Conservation (phyloP, 371 early-diverging fungal species). For the Chytridiales sp. region DNA sequence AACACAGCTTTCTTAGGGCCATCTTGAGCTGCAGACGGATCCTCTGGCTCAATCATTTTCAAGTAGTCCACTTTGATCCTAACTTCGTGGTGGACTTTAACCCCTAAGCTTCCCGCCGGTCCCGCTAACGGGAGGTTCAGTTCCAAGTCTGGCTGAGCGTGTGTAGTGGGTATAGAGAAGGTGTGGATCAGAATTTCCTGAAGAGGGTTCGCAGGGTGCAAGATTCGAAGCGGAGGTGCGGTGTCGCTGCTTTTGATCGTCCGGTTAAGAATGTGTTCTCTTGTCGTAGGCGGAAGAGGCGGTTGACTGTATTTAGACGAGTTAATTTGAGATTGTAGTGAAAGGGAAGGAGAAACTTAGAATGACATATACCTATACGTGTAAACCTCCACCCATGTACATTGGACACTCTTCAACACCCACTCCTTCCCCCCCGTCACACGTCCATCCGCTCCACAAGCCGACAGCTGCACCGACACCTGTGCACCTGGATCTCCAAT, state of each 20-base stretch:
- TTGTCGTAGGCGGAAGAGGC: background rate
- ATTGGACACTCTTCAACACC: slow-evolving; percentile 3
- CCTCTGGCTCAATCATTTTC: no score
- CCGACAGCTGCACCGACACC: slow-evolving; percentile 1
- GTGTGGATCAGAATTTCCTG: no score
- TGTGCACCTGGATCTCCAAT: slow-evolving; percentile 4
- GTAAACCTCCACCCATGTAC: slow-evolving; percentile 10
- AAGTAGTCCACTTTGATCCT: slow-evolving; percentile 2
- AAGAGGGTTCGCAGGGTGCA: no score
- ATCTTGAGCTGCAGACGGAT: no score
- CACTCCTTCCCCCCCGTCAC: background rate
- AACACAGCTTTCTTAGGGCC: background rate
- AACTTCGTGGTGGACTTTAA: slow-evolving; percentile 2
- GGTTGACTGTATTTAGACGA: background rate
- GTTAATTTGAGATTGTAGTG: background rate
- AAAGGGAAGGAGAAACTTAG: background rate
- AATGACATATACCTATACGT: slow-evolving; percentile 2
- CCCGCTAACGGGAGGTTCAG: no score
- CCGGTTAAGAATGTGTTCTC: slow-evolving; percentile 1
- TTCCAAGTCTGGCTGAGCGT: no score
- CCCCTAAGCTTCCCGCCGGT: no score
- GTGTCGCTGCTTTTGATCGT: no score
- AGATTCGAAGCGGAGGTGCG: no score
- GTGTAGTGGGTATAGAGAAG: no score
- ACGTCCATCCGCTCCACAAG: no score